These are phyloP conservation scores for Penicillium pulvis DNA, from an alignment of 495 filamentous ascomycete species.

Conservation along the genomic window DNA sequence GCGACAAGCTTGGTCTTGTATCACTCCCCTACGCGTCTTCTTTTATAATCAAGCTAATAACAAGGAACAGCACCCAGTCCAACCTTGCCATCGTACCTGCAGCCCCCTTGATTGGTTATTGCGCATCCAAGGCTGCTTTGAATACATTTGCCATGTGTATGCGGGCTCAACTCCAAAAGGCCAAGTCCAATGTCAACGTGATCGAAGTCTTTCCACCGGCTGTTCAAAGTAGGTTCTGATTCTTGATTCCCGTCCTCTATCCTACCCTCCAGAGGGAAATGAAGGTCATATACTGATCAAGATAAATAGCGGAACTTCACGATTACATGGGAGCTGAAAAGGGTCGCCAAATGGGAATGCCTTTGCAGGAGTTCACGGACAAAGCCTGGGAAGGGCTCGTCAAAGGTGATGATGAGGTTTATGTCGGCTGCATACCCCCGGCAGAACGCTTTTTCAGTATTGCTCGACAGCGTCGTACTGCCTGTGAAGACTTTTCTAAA, in stretches of 20 bases:
- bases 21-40: neutral
- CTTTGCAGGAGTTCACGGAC: conserved; percentile 58
- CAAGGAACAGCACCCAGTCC: conserved; percentile 36
- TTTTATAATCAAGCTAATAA: neutral
- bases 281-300: neutral
- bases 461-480: conserved; percentile 34
- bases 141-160: conserved; percentile 54
- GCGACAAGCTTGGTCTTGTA: conserved; percentile 36
- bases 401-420: conserved; percentile 49
- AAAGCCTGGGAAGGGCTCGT: conserved; percentile 56
- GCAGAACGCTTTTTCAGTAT: conserved; percentile 36
- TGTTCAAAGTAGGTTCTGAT: conserved; percentile 55
- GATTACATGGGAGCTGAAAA: conserved; percentile 42
- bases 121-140: conserved; percentile 47
- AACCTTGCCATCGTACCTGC: conserved; percentile 46
- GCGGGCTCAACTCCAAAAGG: conserved; percentile 54
- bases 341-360: conserved; percentile 57
- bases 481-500: conserved; percentile 28
- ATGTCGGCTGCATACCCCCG: conserved; percentile 32
- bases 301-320: conserved; percentile 41
- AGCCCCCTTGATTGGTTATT: conserved; percentile 41
- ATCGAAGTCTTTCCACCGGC: conserved; percentile 68
- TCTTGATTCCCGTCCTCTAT: neutral
- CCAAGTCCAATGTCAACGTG: conserved; percentile 51
- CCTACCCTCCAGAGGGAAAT: neutral